Evolutionary conservation across 2,329 filamentous ascomycete genomes (phyloP).

Genomic region (Rasamsonia emersonii): DNA sequence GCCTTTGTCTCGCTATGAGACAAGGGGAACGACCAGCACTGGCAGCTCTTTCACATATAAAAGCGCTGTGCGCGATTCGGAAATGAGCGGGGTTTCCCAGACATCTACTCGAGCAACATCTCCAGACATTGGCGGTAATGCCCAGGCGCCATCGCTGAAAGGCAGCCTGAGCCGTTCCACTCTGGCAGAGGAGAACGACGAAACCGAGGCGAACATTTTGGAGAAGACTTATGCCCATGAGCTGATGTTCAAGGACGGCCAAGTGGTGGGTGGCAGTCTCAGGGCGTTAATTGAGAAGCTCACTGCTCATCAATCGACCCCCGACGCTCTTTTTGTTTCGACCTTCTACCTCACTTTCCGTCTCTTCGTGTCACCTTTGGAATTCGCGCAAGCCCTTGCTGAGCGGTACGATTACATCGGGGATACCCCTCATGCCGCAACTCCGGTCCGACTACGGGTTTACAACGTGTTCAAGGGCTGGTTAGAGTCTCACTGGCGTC

Average conservation of each 20-base stretch:
- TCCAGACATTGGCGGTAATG: slow-evolving; percentile 55
- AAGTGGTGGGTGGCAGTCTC: slow-evolving; percentile 86
- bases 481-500: slow-evolving; percentile 92
- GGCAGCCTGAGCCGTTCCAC: slow-evolving; percentile 58
- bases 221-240: slow-evolving; percentile 89
- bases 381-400: slow-evolving; percentile 74
- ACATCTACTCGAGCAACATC: slow-evolving; percentile 83
- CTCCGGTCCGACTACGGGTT: slow-evolving; percentile 76
- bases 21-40: slow-evolving; percentile 64
- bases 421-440: slow-evolving; percentile 64
- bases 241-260: slow-evolving; percentile 87
- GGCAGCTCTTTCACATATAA: slow-evolving; percentile 72
- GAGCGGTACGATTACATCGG: slow-evolving; percentile 88
- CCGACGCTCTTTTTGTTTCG: slow-evolving; percentile 83
- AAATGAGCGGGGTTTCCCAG: slow-evolving; percentile 69
- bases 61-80: slow-evolving; percentile 65
- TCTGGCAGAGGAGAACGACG: slow-evolving; percentile 65
- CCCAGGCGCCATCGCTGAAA: slow-evolving; percentile 56
- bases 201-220: slow-evolving; percentile 75
- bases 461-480: slow-evolving; percentile 97
- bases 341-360: slow-evolving; percentile 96
- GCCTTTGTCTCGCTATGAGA: slow-evolving; percentile 47
- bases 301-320: slow-evolving; percentile 85
- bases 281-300: slow-evolving; percentile 88
- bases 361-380: slow-evolving; percentile 73